Base-by-base conservation (phyloP, 495 filamentous ascomycete genomes). In the Lichina pygmaea region DNA sequence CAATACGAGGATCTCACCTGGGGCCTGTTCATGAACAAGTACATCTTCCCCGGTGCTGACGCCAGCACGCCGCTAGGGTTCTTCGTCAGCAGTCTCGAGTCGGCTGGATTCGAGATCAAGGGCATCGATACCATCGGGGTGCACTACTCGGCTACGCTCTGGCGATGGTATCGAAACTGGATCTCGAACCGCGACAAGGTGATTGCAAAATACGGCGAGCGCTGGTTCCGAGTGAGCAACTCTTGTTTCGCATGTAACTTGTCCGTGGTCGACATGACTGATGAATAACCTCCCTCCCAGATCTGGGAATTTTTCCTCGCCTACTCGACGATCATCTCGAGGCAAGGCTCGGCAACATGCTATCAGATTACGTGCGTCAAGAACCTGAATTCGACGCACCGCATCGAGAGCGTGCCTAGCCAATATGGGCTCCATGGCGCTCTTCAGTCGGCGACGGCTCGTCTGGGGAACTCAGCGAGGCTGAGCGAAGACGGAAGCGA, bases 131-230 rank as follows among this genome's bases (percentile, higher is more conserved):
- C 82, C 43, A 73, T 93, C 52, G 86, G 85, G 53, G 85, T 97
- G 38, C 89, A 97, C 65, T 97, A 97, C 62, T 92, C 83, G 34
- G 84, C 86, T 44, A 97, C 89, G 34, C 64, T 97, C 41, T 97
- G 89, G 89, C 74, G 82, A 56, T 97, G 89, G 89, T 97, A 97
- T 66, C 70, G 89, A 52, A 97, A 97, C 69, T 97, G 89, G 89
- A 68, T 95, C 59, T 89, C 69, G 58, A 97, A 95, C 70, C 69
- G 72, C 48, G 86, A 93, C 49, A 94, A 93, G 68, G 79, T 95
- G 33, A 70, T 78, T 58, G 84, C 81, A 48, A 95, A 94, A 69
- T 97, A 95, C 58, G 89, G 89, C 51, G 78, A 79, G 51, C 66
- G 81, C 52, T 97, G 89, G 89, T 97, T 84, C 70, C 75, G 86